Base-by-base conservation (phyloP, 768 basidiomycete genomes). In the Pseudohyphozyma bogoriensis region DNA sequence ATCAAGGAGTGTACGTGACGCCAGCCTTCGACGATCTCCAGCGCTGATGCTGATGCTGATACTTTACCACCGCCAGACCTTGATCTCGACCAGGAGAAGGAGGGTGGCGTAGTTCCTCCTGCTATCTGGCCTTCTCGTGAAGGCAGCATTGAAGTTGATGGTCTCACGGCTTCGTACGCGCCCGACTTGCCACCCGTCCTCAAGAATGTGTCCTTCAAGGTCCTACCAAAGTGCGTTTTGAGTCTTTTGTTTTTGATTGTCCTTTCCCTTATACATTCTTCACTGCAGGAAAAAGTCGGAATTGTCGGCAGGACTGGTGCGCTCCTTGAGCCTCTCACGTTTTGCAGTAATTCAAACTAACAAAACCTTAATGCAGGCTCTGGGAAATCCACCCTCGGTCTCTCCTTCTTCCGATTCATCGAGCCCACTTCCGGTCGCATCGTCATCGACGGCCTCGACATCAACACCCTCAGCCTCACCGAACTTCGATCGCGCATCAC, bases 401-500 rank as follows among this genome's bases (percentile, higher is more conserved):
- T 76, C 9, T 74, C 73, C 8, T 75, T 78, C 70, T 76, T 78
- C 71, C 69, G 77, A 4, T 77, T 77, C 67, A 69, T 76, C 60
- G 75, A 77, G 58, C 74, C 75, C 15, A 59, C 68, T 10, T 56
- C 57, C 1, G 77, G 77, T 1, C 44, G 51, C 33, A 70, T 70
- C 56, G 57, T 63, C 22, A 76, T 78, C 54, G 77, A 76, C 55
- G 76, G 76, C 0, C 51, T 74, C 37, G 72, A 77, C 60, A 76
- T 78, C 44, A 61, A 70, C 31, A 71, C 69, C 40, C 60, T 78
- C 50, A 66, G 65, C 31, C 61, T 76, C 22, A 56, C 63, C 6
- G 69, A 91, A 70, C 78, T 95, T 39, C 81, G 90, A 28, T 83
- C 82, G 57, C 80, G 79, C 44, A 75, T 89, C 56, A 89, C 86